Percentiles rank a stretch among this genome's conserved stretches.
Evolutionary conservation across 2,329 filamentous ascomycete genomes (phyloP).

Genomic region (Cytospora leucostoma): DNA sequence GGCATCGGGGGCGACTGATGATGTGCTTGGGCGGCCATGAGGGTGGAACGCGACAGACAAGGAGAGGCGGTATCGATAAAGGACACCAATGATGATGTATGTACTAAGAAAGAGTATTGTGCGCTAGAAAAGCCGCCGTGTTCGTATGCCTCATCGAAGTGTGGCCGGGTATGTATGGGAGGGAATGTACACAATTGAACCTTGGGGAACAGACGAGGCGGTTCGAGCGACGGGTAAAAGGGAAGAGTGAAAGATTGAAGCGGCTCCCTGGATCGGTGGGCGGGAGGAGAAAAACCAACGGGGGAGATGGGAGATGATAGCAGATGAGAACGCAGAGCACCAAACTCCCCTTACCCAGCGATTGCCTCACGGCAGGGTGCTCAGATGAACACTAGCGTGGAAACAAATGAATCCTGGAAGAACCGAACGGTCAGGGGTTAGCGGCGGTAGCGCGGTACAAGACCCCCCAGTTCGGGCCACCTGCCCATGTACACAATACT

Average conservation of each 20-base stretch:
- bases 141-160: slow-evolving; percentile 17
- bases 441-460: background rate
- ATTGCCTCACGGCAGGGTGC: slow-evolving; percentile 24
- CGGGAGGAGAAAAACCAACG: slow-evolving; percentile 29
- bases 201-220: slow-evolving; percentile 5
- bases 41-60: slow-evolving; percentile 30
- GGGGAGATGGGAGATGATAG: slow-evolving; percentile 24
- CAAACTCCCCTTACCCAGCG: slow-evolving; percentile 29
- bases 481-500: background rate
- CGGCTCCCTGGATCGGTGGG: slow-evolving; percentile 27
- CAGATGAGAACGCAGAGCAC: slow-evolving; percentile 27
- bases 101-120: background rate
- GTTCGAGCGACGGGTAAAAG: slow-evolving; percentile 17
- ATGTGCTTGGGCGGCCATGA: slow-evolving; percentile 66
- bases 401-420: slow-evolving; percentile 28
- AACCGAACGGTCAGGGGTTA: slow-evolving; percentile 17
- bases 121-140: slow-evolving; percentile 1
- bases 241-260: slow-evolving; percentile 26
- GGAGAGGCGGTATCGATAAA: background rate
- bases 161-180: background rate
- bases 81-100: background rate
- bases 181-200: slow-evolving; percentile 15
- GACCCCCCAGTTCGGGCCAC: slow-evolving; percentile 1
- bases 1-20: slow-evolving; percentile 80
- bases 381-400: slow-evolving; percentile 20